Evolutionary conservation across 345 rosid species (phyloP), one percentile per base, ranked within the genome.

Genomic region (Gossypium herbaceum): DNA sequence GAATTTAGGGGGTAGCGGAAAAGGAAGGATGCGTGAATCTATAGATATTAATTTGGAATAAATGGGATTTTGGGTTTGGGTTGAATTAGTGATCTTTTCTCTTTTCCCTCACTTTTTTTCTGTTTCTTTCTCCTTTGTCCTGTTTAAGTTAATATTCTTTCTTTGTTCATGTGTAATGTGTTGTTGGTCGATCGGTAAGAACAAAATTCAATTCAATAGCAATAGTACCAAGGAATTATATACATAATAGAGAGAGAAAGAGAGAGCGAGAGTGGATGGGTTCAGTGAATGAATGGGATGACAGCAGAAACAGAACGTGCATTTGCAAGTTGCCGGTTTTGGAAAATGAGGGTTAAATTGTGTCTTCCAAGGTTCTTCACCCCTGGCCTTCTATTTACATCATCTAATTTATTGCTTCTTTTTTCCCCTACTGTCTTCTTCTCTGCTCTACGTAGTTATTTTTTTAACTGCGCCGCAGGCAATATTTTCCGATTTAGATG

Each of bases 291-390:
- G 13, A 19, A 20, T 19, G 60, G 27, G 60, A 19, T 48, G 15
- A 48, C 52, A 48, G 52, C 52, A 48, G 52, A 51, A 51, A 19
- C 34, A 22, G 29, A 57, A 34, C 41, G 41, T 34, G 41, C 41
- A 34, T 34, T 20, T 57, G 27, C 61, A 57, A 57, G 61, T 57
- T 57, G 61, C 13, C 3, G 25, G 27, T 56, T 9, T 57, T 9
- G 62, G 25, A 20, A 56, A 57, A 57, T 19, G 25, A 57, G 10
- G 16, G 20, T 1, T 17, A 15, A 9, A 48, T 52, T 56, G 60
- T 20, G 61, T 20, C 12, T 57, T 22, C 61, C 61, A 57, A 57
- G 62, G 62, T 57, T 57, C 62, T 57, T 57, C 62, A 57, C 62
- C 34, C 62, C 62, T 56, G 27, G 15, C 27, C 57, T 10, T 12